A percentile compares a stretch with the other conserved stretches of the same genome.
Conservation (phyloP, 192 early-diverging fungal genomes). For the Thoreauomyces humboldtii region DNA sequence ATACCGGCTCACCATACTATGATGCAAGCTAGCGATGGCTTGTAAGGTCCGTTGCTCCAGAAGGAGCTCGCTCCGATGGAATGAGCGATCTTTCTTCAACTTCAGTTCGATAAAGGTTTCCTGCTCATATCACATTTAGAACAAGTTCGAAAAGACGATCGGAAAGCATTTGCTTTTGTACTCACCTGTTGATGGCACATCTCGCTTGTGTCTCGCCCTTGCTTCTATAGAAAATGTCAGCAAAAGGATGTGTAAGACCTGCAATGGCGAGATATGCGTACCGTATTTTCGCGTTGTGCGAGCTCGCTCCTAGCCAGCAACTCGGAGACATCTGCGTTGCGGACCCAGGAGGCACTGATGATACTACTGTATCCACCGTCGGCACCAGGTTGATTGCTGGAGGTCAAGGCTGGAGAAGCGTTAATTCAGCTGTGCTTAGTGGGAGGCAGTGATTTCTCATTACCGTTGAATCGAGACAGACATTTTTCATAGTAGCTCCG, state of each 20-base stretch:
- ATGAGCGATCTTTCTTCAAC: slow-evolving; percentile 75
- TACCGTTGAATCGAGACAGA: slow-evolving; percentile 36
- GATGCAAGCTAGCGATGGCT: slow-evolving; percentile 71
- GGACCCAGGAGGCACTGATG: slow-evolving; percentile 61
- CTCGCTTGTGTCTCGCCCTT: background rate
- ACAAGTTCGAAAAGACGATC: too few relatives aligned
- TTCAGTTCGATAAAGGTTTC: slow-evolving; percentile 76
- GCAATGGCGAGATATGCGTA: background rate
- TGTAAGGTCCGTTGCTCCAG: slow-evolving; percentile 77
- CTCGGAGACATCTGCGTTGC: slow-evolving; percentile 56
- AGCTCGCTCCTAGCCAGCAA: slow-evolving; percentile 44
- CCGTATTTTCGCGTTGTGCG: slow-evolving; percentile 5
- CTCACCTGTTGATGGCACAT: background rate
- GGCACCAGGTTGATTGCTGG: slow-evolving; percentile 34
- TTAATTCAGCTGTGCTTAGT: too few relatives aligned
- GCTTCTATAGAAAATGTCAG: background rate
- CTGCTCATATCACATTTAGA: too few relatives aligned
- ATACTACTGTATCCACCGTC: slow-evolving; percentile 40
- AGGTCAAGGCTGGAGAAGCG: slow-evolving; percentile 35
- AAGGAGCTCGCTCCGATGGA: slow-evolving; percentile 78
- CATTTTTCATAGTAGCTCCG: slow-evolving; percentile 72
- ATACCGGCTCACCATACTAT: slow-evolving; percentile 71
- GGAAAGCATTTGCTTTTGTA: too few relatives aligned
- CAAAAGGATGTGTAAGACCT: too few relatives aligned
- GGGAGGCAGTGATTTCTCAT: too few relatives aligned